Percentiles rank a stretch among this genome's conserved stretches.
Evolutionary conservation across 2,329 filamentous ascomycete genomes (phyloP).

Genomic region (Aaosphaeria pasadenensis): DNA sequence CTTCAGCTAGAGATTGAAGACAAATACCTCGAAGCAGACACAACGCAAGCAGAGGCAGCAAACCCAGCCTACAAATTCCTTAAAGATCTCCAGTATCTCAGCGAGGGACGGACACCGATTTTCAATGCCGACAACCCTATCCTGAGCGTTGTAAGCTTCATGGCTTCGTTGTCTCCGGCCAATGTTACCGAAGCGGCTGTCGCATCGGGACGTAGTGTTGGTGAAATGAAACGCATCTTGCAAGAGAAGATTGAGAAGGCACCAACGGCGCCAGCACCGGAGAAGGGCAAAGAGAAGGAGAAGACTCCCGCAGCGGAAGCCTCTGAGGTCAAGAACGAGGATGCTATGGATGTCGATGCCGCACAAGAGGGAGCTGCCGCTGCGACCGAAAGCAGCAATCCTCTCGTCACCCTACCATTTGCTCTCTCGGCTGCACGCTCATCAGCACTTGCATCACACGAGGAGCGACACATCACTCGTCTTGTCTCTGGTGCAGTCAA

Average conservation of each 20-base stretch:
- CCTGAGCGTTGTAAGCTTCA: slow-evolving; percentile 91
- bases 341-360: slow-evolving; percentile 60
- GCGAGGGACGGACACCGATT: slow-evolving; percentile 78
- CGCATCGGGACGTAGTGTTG: slow-evolving; percentile 82
- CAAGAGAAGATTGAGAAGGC: slow-evolving; percentile 72
- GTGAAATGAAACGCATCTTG: slow-evolving; percentile 78
- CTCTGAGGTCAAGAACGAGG: slow-evolving; percentile 50
- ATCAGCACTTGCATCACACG: slow-evolving; percentile 85
- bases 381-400: slow-evolving; percentile 16
- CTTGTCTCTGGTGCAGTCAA: slow-evolving; percentile 91
- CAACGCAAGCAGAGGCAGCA: slow-evolving; percentile 44
- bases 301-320: slow-evolving; percentile 45
- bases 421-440: slow-evolving; percentile 83
- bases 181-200: slow-evolving; percentile 73
- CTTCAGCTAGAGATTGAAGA: slow-evolving; percentile 95
- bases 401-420: slow-evolving; percentile 74
- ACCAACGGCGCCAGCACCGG: slow-evolving; percentile 34
- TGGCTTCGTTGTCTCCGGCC: slow-evolving; percentile 87
- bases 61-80: slow-evolving; percentile 45
- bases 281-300: slow-evolving; percentile 59
- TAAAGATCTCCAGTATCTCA: slow-evolving; percentile 60
- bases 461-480: slow-evolving; percentile 94
- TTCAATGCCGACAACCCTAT: slow-evolving; percentile 93
- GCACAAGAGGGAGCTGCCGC: slow-evolving; percentile 36
- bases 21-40: slow-evolving; percentile 86